Base-by-base conservation (phyloP, 495 filamentous ascomycete genomes). In the Cercophora samala region DNA sequence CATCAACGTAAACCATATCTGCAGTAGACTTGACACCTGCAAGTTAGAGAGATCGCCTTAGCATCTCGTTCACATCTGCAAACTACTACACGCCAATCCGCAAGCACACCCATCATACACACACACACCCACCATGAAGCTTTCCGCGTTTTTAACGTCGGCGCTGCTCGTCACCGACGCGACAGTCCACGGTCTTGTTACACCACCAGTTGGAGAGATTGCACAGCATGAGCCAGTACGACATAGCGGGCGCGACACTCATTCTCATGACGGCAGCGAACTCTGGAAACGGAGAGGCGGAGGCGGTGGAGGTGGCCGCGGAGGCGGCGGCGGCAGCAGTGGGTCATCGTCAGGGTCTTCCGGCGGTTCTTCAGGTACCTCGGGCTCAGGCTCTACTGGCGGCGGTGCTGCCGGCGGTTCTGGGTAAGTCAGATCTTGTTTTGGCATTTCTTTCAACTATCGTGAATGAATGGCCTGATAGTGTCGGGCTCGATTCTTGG, bases 241-340 rank as follows among this genome's bases (percentile, higher is more conserved):
- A 63, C 60, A 71, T 25, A 37, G 55, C 11, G 70, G 78, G 58
- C 69, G 69, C 5, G 67, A 72, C 67, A 58, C 60, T 5, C 67
- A 66, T 64, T 70, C 37, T 46, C 37, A 46, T 46, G 37, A 46
- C 13, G 37, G 13, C 3, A 46, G 78, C 46, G 80, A 85, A 1
- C 72, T 87, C 68, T 84, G 80, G 79, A 88, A 87, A 79, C 79
- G 86, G 42, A 83, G 83, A 68, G 86, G 83, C 42, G 83, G 83
- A 58, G 84, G 84, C 15, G 82, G 83, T 23, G 75, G 80, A 22
- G 81, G 83, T 23, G 81, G 83, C 65, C 77, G 83, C 67, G 83
- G 84, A 18, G 73, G 77, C 6, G 68, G 74, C n/a, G 69, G 70
- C 18, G 65, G 75, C 61, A 60, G 74, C 8, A 66, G 77, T 15